A percentile compares a stretch with the other conserved stretches of the same genome.
phyloP scores from a whole-genome alignment of 2,329 filamentous ascomycete genomes.

The Teratosphaeriaceae sp. region DNA sequence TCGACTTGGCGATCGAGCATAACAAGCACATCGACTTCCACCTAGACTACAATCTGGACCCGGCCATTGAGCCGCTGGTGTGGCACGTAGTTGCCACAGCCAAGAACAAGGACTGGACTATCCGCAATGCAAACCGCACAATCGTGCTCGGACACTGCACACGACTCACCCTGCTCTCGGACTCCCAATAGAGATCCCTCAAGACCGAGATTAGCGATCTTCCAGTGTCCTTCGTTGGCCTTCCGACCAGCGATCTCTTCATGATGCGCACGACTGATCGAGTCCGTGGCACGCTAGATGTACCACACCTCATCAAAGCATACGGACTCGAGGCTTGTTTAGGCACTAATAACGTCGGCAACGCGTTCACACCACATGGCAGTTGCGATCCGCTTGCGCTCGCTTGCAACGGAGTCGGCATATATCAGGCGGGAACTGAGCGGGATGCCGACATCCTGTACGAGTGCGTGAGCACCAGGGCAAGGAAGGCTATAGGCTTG shows the following conservation, averaged over 20 bases:
- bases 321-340: constrained; percentile 55
- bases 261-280: constrained; percentile 53
- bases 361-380: constrained; percentile 67
- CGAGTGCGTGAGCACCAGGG: constrained; percentile 35
- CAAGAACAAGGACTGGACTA: constrained; percentile 44
- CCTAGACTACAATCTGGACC: constrained; percentile 61
- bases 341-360: constrained; percentile 66
- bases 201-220: constrained; percentile 45
- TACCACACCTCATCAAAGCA: constrained; percentile 54
- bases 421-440: constrained; percentile 61
- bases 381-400: constrained; percentile 58
- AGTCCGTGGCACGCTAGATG: constrained; percentile 54
- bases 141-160: constrained; percentile 64
- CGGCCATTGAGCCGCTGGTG: constrained; percentile 43
- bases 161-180: constrained; percentile 51
- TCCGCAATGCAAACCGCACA: constrained; percentile 36
- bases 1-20: constrained; percentile 46
- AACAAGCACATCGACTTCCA: constrained; percentile 61
- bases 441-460: constrained; percentile 53
- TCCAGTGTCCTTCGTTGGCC: constrained; percentile 59
- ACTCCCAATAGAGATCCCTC: constrained; percentile 46
- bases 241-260: constrained; percentile 65
- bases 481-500: constrained; percentile 27
- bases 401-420: constrained; percentile 55
- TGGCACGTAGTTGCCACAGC: constrained; percentile 50